Conservation (phyloP, 2,329 filamentous ascomycete genomes). For the Claviceps quebecensis region DNA sequence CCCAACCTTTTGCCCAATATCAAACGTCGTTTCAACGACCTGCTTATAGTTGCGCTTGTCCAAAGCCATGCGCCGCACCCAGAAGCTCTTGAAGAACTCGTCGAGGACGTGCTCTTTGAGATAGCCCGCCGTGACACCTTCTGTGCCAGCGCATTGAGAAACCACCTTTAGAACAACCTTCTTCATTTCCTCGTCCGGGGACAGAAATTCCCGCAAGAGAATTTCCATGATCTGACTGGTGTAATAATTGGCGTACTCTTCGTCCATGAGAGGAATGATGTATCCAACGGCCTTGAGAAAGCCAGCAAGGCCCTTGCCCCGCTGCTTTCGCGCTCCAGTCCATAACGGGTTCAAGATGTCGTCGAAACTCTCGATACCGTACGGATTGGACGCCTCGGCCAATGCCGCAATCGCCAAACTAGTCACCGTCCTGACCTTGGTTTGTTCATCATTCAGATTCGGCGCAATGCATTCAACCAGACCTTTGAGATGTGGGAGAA, state of each 20-base stretch:
- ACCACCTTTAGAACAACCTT: constrained; percentile 97
- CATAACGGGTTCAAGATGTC: constrained; percentile 94
- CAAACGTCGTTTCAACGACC: constrained; percentile 94
- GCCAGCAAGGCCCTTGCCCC: constrained; percentile 87
- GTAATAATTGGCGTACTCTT: constrained; percentile 98
- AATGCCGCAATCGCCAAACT: constrained; percentile 88
- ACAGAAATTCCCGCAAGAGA: constrained; percentile 85
- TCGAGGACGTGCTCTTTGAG: constrained; percentile 88
- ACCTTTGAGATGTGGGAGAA: constrained; percentile 88
- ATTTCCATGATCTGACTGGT: constrained; percentile 99
- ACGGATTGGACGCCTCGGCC: constrained; percentile 91
- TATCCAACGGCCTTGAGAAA: constrained; percentile 97
- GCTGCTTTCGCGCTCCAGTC: constrained; percentile 91
- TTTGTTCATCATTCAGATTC: constrained; percentile 93
- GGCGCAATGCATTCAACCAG: constrained; percentile 92
- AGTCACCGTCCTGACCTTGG: constrained; percentile 93
- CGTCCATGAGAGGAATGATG: constrained; percentile 98
- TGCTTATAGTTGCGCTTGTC: constrained; percentile 97
- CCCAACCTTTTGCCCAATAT: constrained; percentile 95
- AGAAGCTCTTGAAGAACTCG: constrained; percentile 98
- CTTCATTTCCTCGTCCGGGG: constrained; percentile 98
- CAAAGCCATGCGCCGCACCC: constrained; percentile 91
- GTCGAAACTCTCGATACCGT: constrained; percentile 98
- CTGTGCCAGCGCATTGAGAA: constrained; percentile 85
- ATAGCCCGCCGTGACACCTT: constrained; percentile 88